Conservation (phyloP, 2,329 filamentous ascomycete genomes). For the Scleromitrula shiraiana region DNA sequence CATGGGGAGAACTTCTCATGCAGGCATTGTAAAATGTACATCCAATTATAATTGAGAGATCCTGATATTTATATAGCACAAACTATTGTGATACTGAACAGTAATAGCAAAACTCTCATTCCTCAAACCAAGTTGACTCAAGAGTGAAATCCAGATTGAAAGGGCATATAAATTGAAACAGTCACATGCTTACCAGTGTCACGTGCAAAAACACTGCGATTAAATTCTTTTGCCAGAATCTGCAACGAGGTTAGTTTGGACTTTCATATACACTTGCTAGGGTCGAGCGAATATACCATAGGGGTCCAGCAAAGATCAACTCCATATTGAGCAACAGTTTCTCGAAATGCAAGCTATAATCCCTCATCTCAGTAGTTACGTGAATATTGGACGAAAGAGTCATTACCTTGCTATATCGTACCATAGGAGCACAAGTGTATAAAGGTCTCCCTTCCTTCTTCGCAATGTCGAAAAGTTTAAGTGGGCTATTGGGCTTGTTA, state of each 20-base stretch:
- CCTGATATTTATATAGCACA: too few species aligned
- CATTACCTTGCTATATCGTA: constrained; percentile 51
- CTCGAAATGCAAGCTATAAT: constrained; percentile 56
- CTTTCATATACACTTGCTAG: too few species aligned
- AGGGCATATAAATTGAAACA: too few species aligned
- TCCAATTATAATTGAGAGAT: too few species aligned
- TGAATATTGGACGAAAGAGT: neutral
- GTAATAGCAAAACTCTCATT: too few species aligned
- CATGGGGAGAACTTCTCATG: too few species aligned
- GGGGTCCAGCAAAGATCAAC: constrained; percentile 64
- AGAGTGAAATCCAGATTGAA: too few species aligned
- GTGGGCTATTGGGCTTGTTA: constrained; percentile 35
- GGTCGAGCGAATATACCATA: constrained; percentile 39
- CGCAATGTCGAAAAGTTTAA: constrained; percentile 51
- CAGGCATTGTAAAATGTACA: too few species aligned
- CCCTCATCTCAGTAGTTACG: constrained; percentile 13
- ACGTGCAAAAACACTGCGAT: constrained; percentile 50
- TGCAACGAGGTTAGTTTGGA: constrained; percentile 10
- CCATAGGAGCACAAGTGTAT: constrained; percentile 59
- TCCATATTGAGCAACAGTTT: constrained; percentile 56
- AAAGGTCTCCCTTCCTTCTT: constrained; percentile 45
- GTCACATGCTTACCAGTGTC: constrained; percentile 42
- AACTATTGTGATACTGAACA: too few species aligned
- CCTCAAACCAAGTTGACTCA: neutral
- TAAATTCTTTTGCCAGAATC: constrained; percentile 61